Base-by-base conservation (phyloP, 768 basidiomycete species). In the Psilocybe azurescens region DNA sequence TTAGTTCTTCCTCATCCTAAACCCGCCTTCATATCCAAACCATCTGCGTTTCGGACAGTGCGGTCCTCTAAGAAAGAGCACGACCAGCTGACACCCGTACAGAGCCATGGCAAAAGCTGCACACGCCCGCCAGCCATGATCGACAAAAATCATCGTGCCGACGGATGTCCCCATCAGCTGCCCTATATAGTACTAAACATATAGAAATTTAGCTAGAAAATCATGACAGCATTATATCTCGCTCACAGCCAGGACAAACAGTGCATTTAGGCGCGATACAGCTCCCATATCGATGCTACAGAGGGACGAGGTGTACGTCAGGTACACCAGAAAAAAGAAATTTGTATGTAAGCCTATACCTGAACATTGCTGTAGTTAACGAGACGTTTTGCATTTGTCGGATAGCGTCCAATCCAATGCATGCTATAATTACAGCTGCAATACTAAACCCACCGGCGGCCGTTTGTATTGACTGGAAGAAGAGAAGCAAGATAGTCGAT, bases 111-210 rank as follows among this genome's bases (percentile, higher is more conserved):
- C 80, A 11, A 89, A 74, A 29, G 78, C 77, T 1, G 87, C 84
- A 4, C 82, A 80, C 0, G 88, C 79, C 13, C 83, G 79, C 89
- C 89, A 90, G 5, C 90, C 91, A 61, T 83, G 72, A 7, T 77
- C 62, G 29, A 86, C 81, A 73, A 89, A 92, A 2, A 91, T 81
- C 32, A 80, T 69, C 0, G 89, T 86, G 28, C 89, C 86, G 1
- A 87, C 85, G 0, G 86, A 79, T 2, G 89, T 90, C 5, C 91
- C 91, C 72, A 87, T 85, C 11, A 91, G 84, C 74, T 91, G 89
- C 0, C 90, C 90, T 20, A 87, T 78, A 72, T 89, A 89, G 24
- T 86, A 70, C 79, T 80, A 56, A 10, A 54, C 28, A 32, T 3
- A 18, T 36, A 30, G 33, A 28, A 2, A 38, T 24, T 24, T 16